Evolutionary conservation across 1,284 basidiomycete species (phyloP).

Genomic region (Rhodotorula mucilaginosa): DNA sequence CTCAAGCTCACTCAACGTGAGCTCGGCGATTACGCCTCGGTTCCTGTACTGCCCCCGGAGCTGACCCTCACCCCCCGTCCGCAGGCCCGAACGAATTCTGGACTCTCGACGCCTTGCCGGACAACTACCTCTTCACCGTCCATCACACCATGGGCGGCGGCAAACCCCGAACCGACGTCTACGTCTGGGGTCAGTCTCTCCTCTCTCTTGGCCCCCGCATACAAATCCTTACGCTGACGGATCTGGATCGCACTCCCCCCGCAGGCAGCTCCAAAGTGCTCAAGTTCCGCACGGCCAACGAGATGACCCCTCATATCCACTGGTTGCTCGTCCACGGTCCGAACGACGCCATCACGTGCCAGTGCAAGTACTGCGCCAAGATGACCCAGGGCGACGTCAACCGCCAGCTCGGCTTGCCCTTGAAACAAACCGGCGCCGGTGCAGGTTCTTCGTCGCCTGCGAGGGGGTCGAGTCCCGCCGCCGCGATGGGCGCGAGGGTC

Average conservation of each 20-base stretch:
- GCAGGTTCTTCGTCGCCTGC: not conserved
- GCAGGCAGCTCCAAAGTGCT: slow-evolving; percentile 54
- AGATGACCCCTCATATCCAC: slow-evolving; percentile 73
- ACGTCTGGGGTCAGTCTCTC: slow-evolving; percentile 63
- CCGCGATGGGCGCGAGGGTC: not conserved
- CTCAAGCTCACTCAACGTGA: not conserved
- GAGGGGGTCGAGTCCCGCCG: not conserved
- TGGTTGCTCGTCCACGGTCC: slow-evolving; percentile 66
- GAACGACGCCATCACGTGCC: slow-evolving; percentile 57
- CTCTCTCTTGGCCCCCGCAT: not conserved
- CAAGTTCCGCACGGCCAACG: slow-evolving; percentile 71
- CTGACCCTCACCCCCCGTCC: no score
- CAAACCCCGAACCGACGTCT: slow-evolving; percentile 67
- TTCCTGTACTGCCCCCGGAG: no score
- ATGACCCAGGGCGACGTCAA: slow-evolving; percentile 67
- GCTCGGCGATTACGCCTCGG: not conserved
- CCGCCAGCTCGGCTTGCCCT: slow-evolving; percentile 57
- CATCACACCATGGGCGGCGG: slow-evolving; percentile 60
- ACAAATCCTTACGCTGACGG: not conserved
- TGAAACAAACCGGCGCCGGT: slow-evolving; percentile 42
- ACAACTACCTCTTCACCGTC: slow-evolving; percentile 66
- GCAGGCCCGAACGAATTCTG: slow-evolving; percentile 52
- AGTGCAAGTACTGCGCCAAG: slow-evolving; percentile 68
- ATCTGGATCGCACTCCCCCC: not conserved
- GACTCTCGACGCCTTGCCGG: slow-evolving; percentile 63